Conservation (phyloP, 805 yeast genomes). For the Nakazawaea ernobii region DNA sequence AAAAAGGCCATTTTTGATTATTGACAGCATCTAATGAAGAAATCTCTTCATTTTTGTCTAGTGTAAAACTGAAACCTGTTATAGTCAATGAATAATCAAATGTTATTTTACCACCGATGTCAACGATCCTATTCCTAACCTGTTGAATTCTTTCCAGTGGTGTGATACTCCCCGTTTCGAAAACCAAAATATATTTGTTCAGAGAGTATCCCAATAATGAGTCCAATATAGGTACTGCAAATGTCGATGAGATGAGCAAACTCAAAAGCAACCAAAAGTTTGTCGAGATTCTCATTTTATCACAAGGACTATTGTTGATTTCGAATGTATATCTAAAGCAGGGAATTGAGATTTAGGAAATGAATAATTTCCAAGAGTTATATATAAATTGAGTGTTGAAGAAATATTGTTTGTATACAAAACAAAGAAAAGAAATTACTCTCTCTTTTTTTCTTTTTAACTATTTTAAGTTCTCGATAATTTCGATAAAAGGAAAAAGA, state of each 20-base stretch:
- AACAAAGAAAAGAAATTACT: too few species aligned
- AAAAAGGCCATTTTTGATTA: slow-evolving; percentile 30
- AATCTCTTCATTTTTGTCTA: slow-evolving; percentile 12
- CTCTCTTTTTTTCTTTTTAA: too few species aligned
- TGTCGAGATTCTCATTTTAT: background rate
- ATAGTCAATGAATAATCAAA: slow-evolving; percentile 41
- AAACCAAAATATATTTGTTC: slow-evolving; percentile 11
- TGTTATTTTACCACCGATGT: slow-evolving; percentile 38
- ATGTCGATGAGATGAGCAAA: background rate
- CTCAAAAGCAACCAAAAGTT: background rate
- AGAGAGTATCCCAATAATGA: background rate
- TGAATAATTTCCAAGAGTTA: too few species aligned
- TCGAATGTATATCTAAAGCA: too few species aligned
- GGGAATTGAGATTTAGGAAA: too few species aligned
- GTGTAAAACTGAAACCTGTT: slow-evolving; percentile 40
- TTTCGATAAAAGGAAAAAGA: too few species aligned
- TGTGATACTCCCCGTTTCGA: slow-evolving; percentile 11
- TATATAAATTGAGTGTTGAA: too few species aligned
- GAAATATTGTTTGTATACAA: too few species aligned
- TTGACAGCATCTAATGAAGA: slow-evolving; percentile 2
- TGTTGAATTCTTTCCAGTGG: slow-evolving; percentile 18
- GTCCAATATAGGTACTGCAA: background rate
- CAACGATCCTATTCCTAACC: slow-evolving; percentile 27
- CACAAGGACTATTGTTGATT: background rate
- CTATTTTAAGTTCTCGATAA: too few species aligned